These are phyloP conservation scores for Nakazawaea anatomiae DNA, from an alignment of 805 yeast genomes.

Conservation along the genomic window DNA sequence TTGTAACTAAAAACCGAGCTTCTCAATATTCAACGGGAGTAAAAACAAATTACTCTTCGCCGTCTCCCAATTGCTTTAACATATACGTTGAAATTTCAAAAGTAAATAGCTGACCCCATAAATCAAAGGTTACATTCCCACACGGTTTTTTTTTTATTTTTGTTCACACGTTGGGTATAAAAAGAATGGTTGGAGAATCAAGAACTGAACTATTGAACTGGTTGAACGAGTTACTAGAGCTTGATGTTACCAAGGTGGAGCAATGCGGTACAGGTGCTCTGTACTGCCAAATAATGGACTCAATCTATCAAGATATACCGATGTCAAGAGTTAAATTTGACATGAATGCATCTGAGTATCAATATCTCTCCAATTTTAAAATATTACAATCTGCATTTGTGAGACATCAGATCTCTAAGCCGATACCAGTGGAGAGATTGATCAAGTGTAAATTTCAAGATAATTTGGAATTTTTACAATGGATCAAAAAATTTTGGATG, in stretches of 20 bases:
- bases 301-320: constrained; percentile 78
- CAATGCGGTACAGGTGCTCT: constrained; percentile 96
- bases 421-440: constrained; percentile 74
- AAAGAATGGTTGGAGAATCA: constrained; percentile 50
- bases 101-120: not conserved
- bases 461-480: constrained; percentile 88
- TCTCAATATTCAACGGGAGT: too few species aligned
- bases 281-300: constrained; percentile 87
- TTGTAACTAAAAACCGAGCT: too few species aligned
- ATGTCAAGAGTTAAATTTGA: constrained; percentile 71
- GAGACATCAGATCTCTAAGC: constrained; percentile 62
- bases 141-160: too few species aligned
- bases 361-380: constrained; percentile 75
- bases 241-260: constrained; percentile 73
- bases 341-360: constrained; percentile 60
- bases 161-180: not conserved
- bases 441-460: constrained; percentile 90
- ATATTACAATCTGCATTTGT: constrained; percentile 77
- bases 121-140: not conserved
- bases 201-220: constrained; percentile 79
- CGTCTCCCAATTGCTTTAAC: too few species aligned
- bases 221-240: constrained; percentile 67
- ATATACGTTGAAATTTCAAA: too few species aligned
- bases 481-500: constrained; percentile 82
- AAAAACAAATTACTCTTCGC: too few species aligned